phyloP scores from a whole-genome alignment of 2,329 filamentous ascomycete genomes.

The Podosphaera aphanis region DNA sequence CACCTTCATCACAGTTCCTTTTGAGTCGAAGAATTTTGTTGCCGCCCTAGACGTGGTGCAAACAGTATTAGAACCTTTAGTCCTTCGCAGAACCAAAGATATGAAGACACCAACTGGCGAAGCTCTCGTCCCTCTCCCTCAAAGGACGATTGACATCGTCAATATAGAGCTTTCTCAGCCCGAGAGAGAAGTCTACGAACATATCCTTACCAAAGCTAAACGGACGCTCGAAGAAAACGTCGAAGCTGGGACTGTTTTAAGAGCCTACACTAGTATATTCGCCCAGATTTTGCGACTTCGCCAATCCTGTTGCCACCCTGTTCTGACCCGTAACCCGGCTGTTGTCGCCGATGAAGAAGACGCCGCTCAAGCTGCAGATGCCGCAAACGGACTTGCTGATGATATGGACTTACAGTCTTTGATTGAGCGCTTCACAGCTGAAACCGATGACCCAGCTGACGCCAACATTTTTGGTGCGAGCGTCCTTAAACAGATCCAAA shows the following conservation, averaged over 20 bases:
- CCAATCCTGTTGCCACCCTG: constrained; percentile 83
- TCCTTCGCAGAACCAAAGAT: constrained; percentile 83
- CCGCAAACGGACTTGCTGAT: constrained; percentile 60
- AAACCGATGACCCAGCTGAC: constrained; percentile 35
- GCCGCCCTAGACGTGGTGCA: constrained; percentile 89
- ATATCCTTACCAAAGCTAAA: constrained; percentile 67
- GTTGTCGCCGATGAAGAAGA: constrained; percentile 75
- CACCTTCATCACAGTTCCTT: constrained; percentile 92
- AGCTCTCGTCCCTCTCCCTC: constrained; percentile 58
- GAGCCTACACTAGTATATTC: constrained; percentile 91
- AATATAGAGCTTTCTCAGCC: constrained; percentile 64
- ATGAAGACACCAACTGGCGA: constrained; percentile 87
- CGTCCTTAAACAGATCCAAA: constrained; percentile 74
- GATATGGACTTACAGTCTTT: constrained; percentile 87
- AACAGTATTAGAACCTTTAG: constrained; percentile 85
- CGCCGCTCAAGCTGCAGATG: constrained; percentile 53
- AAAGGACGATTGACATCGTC: constrained; percentile 63
- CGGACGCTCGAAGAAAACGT: constrained; percentile 66
- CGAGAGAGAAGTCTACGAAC: constrained; percentile 79
- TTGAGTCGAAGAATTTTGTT: constrained; percentile 86
- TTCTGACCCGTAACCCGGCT: constrained; percentile 65
- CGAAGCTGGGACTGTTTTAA: constrained; percentile 78
- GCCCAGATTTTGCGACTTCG: constrained; percentile 82
- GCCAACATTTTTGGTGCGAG: constrained; percentile 61
- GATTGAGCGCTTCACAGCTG: constrained; percentile 59